A percentile compares a stretch with the other conserved stretches of the same genome.
Evolutionary conservation across 805 yeast genomes (phyloP).

Genomic region (Ogataea henricii): DNA sequence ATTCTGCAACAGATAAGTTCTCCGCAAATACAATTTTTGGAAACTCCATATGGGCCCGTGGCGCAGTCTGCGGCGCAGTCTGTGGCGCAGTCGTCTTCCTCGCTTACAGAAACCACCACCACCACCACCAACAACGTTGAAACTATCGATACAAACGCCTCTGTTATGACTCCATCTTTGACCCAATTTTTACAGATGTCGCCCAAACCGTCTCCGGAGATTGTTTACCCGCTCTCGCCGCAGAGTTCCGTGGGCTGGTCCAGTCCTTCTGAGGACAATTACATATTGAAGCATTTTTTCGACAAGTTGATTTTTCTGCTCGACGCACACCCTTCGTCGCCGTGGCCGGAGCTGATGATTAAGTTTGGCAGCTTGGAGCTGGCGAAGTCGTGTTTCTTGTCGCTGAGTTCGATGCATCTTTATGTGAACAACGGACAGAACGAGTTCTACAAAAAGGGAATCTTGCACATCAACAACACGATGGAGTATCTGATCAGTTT

Average conservation of each 20-base stretch:
- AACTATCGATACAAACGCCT: neutral
- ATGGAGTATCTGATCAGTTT: conserved; percentile 55
- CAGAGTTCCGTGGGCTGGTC: conserved; percentile 6
- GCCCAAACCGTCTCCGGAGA: conserved; percentile 3
- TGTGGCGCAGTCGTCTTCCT: neutral
- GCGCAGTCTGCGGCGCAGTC: neutral
- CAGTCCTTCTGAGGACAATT: conserved; percentile 50
- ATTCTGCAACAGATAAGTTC: conserved; percentile 17
- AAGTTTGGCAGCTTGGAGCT: conserved; percentile 59
- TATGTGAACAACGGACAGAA: conserved; percentile 55
- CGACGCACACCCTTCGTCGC: conserved; percentile 62
- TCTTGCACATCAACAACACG: conserved; percentile 55
- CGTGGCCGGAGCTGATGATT: conserved; percentile 62
- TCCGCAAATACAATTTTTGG: conserved; percentile 13
- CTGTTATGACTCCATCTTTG: conserved; percentile 1
- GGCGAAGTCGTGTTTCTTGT: conserved; percentile 58
- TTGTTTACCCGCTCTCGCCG: conserved; percentile 10
- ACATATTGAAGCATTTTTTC: conserved; percentile 57
- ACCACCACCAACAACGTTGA: too few species aligned
- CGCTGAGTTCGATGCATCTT: conserved; percentile 58
- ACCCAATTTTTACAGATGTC: neutral
- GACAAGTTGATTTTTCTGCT: conserved; percentile 52
- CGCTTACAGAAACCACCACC: too few species aligned
- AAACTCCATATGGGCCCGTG: conserved; percentile 6
- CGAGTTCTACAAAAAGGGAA: conserved; percentile 53